Evolutionary conservation across 257 asterid genomes (phyloP).

Genomic region (Penstemon davidsonii): DNA sequence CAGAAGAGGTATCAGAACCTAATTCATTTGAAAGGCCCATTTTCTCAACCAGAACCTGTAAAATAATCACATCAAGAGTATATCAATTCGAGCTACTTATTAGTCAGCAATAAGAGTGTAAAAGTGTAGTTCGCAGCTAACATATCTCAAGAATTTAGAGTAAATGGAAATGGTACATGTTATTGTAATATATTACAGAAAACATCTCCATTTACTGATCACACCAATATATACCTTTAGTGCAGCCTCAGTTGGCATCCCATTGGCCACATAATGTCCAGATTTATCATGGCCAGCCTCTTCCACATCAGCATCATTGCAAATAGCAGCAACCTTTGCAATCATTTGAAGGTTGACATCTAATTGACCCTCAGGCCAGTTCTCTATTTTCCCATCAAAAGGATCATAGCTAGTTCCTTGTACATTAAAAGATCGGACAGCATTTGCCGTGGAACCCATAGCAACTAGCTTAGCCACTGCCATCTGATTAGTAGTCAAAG

Average conservation of each 20-base stretch:
- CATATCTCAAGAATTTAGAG: background rate
- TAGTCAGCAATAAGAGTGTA: background rate
- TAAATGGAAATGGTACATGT: background rate
- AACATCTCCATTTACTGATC: slow-evolving; percentile 2
- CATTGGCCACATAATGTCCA: slow-evolving; percentile 70
- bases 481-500: slow-evolving; percentile 98
- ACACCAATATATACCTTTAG: slow-evolving; percentile 57
- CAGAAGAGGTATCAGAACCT: slow-evolving; percentile 53
- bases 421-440: slow-evolving; percentile 63
- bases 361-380: slow-evolving; percentile 66
- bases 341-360: slow-evolving; percentile 86
- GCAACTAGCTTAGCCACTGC: slow-evolving; percentile 89
- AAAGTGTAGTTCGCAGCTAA: background rate
- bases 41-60: slow-evolving; percentile 93
- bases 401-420: slow-evolving; percentile 90
- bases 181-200: background rate
- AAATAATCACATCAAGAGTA: slow-evolving; percentile 5
- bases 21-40: slow-evolving; percentile 83
- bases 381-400: slow-evolving; percentile 78
- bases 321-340: slow-evolving; percentile 91
- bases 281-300: slow-evolving; percentile 46
- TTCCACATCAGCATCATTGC: slow-evolving; percentile 94
- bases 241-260: slow-evolving; percentile 98
- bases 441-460: slow-evolving; percentile 56
- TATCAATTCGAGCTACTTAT: background rate